Percentiles rank a stretch among this genome's conserved stretches.
phyloP scores from a whole-genome alignment of 2,329 filamentous ascomycete species.

The Penicillium griseofulvum region DNA sequence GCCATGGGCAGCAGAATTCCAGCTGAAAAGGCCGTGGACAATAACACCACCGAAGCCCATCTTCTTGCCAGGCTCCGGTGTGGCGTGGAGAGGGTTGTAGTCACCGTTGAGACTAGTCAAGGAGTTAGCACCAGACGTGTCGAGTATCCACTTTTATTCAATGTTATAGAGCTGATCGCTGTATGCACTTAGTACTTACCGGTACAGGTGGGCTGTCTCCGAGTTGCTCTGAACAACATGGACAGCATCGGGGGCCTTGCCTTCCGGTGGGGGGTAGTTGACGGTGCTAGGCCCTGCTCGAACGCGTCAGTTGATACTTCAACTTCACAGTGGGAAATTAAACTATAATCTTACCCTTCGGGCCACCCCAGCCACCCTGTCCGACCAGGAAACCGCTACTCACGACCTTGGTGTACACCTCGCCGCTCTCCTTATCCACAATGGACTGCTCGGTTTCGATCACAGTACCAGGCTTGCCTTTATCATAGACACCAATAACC shows the following conservation, averaged over 20 bases:
- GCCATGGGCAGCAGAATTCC: conserved; percentile 74
- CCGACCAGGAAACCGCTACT: conserved; percentile 76
- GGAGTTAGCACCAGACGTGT: conserved; percentile 6
- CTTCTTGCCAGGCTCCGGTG: conserved; percentile 76
- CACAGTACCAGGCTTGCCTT: conserved; percentile 78
- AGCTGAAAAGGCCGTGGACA: conserved; percentile 84
- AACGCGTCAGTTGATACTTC: conserved; percentile 5
- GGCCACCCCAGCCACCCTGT: conserved; percentile 81
- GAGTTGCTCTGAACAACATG: conserved; percentile 67
- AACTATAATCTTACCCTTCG: conserved; percentile 62
- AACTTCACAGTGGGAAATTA: not conserved
- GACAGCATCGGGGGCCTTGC: conserved; percentile 66
- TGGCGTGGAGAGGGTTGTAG: conserved; percentile 90
- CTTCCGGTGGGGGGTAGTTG: conserved; percentile 74
- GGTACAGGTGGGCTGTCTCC: conserved; percentile 74
- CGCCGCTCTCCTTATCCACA: conserved; percentile 66
- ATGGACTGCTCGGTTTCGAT: conserved; percentile 75
- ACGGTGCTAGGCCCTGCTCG: conserved; percentile 61
- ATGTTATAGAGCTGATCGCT: not conserved
- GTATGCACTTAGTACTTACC: conserved; percentile 37
- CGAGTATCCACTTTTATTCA: not conserved
- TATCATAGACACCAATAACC: conserved; percentile 84
- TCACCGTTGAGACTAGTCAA: conserved; percentile 73
- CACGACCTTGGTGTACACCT: conserved; percentile 68
- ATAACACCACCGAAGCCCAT: conserved; percentile 91